A percentile compares a stretch with the other conserved stretches of the same genome.
phyloP scores from a whole-genome alignment of 176 grass and related monocot species.

The Neostapfia colusana region DNA sequence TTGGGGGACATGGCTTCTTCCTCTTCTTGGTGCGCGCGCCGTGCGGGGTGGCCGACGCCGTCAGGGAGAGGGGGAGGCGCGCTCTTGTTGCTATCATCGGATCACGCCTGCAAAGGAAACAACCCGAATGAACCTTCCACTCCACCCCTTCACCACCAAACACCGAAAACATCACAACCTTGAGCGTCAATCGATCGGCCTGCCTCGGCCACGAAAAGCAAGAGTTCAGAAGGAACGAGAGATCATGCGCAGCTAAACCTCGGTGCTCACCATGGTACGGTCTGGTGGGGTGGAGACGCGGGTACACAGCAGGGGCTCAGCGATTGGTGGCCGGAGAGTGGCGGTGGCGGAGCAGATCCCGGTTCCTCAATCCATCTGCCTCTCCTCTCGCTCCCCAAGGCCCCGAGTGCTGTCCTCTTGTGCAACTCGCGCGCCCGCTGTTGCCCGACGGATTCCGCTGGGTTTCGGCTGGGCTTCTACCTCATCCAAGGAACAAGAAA shows the following conservation, averaged over 20 bases:
- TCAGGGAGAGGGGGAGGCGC: constrained; percentile 57
- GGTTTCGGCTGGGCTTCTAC: constrained; percentile 19
- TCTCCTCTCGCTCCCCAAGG: constrained; percentile 17
- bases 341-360: constrained; percentile 36
- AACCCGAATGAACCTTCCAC: background rate
- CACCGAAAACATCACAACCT: background rate
- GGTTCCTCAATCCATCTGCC: constrained; percentile 37
- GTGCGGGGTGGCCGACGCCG: constrained; percentile 55
- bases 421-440: constrained; percentile 22
- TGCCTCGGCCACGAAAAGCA: background rate
- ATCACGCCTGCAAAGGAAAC: constrained; percentile 57
- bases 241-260: background rate
- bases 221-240: constrained; percentile 21
- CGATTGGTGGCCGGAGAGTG: constrained; percentile 29
- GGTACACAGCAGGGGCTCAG: background rate
- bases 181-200: background rate
- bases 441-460: constrained; percentile 35
- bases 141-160: background rate
- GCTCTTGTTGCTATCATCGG: constrained; percentile 50
- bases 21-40: constrained; percentile 69
- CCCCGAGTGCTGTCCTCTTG: constrained; percentile 29
- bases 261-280: constrained; percentile 45
- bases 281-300: constrained; percentile 19
- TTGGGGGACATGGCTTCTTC: constrained; percentile 75
- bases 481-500: background rate